phyloP scores from a whole-genome alignment of 192 early-diverging fungal species.

The Coemansia sp. region DNA sequence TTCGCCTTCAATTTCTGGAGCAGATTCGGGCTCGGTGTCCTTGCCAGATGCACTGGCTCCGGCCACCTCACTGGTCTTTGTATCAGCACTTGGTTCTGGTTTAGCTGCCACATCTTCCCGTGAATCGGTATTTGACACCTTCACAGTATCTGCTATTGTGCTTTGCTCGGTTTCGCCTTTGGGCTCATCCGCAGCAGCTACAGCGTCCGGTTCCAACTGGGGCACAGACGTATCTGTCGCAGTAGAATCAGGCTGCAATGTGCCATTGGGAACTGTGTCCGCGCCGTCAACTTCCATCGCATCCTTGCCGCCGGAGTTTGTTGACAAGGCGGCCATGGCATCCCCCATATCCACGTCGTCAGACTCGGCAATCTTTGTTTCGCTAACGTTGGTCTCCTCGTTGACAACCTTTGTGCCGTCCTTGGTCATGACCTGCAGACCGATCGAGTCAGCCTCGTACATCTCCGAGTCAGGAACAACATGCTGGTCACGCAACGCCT shows the following conservation, averaged over 20 bases:
- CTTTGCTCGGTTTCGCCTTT: neutral
- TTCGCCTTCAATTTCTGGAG: neutral
- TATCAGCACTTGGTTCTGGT: neutral
- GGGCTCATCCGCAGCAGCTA: neutral
- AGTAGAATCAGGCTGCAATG: neutral
- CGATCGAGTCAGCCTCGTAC: constrained; percentile 53
- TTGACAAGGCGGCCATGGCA: neutral
- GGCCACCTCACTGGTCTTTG: neutral
- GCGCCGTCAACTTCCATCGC: constrained; percentile 31
- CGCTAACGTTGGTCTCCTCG: constrained; percentile 33
- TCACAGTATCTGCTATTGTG: too few relatives aligned
- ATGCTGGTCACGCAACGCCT: constrained; percentile 43
- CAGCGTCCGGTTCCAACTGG: neutral
- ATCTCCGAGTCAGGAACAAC: constrained; percentile 52
- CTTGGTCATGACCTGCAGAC: constrained; percentile 22
- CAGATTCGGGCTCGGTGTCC: neutral
- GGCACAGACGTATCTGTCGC: neutral
- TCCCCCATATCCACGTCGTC: constrained; percentile 35
- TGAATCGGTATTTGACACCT: neutral
- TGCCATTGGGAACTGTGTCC: neutral
- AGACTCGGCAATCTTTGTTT: neutral
- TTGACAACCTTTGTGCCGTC: constrained; percentile 47
- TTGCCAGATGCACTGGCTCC: neutral
- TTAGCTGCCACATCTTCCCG: neutral
- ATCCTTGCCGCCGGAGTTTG: neutral